These are phyloP conservation scores for Picea engelmannii DNA, from an alignment of 83 land plant species.

Conservation along the genomic window DNA sequence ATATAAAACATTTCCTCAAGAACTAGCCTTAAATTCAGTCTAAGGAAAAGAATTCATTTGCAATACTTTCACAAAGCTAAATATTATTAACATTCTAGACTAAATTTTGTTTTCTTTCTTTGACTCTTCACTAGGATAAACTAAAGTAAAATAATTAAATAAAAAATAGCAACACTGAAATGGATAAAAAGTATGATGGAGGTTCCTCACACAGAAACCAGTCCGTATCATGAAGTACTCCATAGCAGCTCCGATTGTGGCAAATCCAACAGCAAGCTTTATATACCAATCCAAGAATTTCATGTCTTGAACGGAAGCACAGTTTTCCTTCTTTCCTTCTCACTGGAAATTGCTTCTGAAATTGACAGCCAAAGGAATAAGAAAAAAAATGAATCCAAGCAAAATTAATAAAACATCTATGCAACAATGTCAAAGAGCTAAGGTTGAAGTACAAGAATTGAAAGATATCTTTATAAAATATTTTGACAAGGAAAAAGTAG, in stretches of 20 bases:
- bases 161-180: neutral
- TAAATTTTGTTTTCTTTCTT: neutral
- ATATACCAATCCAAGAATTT: slow-evolving; percentile 68
- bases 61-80: neutral
- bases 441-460: too few species aligned
- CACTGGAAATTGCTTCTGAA: too few species aligned
- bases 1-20: neutral
- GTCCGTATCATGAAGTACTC: slow-evolving; percentile 77
- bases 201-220: slow-evolving; percentile 67
- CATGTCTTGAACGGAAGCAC: slow-evolving; percentile 19
- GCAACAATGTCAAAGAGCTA: too few species aligned
- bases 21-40: neutral
- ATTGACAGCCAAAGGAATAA: too few species aligned
- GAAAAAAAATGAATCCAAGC: too few species aligned
- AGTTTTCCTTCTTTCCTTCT: too few species aligned
- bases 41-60: neutral
- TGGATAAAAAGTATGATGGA: slow-evolving; percentile 25
- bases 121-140: neutral
- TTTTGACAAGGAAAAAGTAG: too few species aligned
- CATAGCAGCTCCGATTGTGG: slow-evolving; percentile 69
- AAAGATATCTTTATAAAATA: too few species aligned
- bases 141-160: neutral
- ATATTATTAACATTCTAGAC: too few species aligned
- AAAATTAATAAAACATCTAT: too few species aligned
- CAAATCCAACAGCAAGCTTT: slow-evolving; percentile 53